These are phyloP conservation scores for Ceratocystis diversiconidia DNA, from an alignment of 2,329 filamentous ascomycete species.

Conservation along the genomic window DNA sequence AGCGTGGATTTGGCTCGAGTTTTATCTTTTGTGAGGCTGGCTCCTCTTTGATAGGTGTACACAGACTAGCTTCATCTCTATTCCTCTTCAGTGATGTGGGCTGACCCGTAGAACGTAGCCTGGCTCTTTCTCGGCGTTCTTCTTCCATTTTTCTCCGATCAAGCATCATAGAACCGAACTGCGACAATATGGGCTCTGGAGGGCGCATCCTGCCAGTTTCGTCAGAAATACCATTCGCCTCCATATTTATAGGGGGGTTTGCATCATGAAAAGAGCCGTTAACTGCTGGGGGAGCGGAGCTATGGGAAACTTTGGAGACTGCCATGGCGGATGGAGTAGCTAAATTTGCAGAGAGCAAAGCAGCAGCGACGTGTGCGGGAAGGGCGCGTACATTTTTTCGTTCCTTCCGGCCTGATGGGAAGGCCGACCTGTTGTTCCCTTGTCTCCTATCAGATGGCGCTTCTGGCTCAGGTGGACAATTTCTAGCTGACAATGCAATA, in stretches of 20 bases:
- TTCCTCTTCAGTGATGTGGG: constrained; percentile 2
- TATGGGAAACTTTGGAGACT: constrained; percentile 2
- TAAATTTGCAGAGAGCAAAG: constrained; percentile 13
- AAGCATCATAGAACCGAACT: constrained; percentile 37
- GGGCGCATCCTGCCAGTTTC: neutral
- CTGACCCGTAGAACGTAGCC: neutral
- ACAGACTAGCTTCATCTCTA: constrained; percentile 1
- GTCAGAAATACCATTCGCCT: neutral
- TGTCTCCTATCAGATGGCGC: constrained; percentile 12
- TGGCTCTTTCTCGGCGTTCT: constrained; percentile 54
- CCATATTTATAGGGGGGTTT: neutral
- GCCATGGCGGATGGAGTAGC: constrained; percentile 16
- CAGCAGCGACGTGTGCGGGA: constrained; percentile 11
- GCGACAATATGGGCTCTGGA: neutral
- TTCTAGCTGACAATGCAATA: constrained; percentile 42
- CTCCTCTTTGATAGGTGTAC: neutral
- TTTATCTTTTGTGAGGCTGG: neutral
- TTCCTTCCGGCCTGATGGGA: neutral
- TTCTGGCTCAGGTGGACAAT: constrained; percentile 18
- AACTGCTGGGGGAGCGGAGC: neutral
- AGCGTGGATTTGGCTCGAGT: neutral
- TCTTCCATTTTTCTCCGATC: constrained; percentile 75
- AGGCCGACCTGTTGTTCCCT: neutral
- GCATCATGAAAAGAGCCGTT: neutral
- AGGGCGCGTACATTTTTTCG: constrained; percentile 1